These are phyloP conservation scores for Diphasiastrum complanatum DNA, from an alignment of 83 land plant species.

Conservation along the genomic window DNA sequence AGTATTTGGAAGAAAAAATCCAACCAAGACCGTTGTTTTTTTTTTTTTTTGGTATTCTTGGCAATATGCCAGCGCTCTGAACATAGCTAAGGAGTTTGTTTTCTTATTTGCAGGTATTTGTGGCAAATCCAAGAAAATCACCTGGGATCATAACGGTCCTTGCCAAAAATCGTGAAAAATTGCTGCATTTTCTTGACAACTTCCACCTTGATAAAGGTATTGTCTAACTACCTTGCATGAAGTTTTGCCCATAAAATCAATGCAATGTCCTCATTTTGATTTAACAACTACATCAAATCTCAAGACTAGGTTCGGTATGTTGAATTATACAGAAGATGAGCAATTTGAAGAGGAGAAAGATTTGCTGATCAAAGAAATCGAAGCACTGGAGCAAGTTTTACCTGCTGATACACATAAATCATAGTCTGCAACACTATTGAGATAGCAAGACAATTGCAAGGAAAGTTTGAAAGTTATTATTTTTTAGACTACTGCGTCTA, in stretches of 20 bases:
- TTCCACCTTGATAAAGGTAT: constrained; percentile 77
- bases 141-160: constrained; percentile 55
- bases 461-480: too few species aligned
- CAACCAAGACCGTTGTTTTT: too few species aligned
- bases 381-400: constrained; percentile 32
- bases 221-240: neutral
- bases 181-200: constrained; percentile 54
- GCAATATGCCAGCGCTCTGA: neutral
- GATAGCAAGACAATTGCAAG: too few species aligned
- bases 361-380: constrained; percentile 75
- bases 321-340: constrained; percentile 61
- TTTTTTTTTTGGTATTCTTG: too few species aligned
- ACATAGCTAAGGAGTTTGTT: neutral
- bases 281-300: constrained; percentile 8
- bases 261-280: neutral
- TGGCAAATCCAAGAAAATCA: constrained; percentile 90
- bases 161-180: constrained; percentile 62
- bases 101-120: constrained; percentile 62
- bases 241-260: neutral
- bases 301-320: neutral
- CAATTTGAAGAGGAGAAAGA: constrained; percentile 96
- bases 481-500: too few species aligned
- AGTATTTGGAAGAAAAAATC: too few species aligned
- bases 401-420: too few species aligned
- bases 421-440: too few species aligned